Conservation (phyloP, 2,329 filamentous ascomycete genomes). For the Penicillium corylophilum region DNA sequence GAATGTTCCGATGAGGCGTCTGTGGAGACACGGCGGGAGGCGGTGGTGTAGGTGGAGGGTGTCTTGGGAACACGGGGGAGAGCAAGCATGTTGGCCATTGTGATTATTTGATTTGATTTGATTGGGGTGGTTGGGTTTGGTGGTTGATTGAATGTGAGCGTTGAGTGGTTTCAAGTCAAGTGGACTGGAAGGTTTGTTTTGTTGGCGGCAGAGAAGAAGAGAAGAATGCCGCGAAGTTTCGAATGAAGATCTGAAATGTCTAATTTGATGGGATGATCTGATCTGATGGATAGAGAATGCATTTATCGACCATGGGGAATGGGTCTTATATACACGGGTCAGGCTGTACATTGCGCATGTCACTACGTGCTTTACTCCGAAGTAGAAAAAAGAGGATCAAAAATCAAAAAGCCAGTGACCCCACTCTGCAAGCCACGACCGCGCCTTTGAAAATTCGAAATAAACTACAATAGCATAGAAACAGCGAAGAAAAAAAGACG, state of each 20-base stretch:
- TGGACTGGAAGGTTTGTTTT: neutral
- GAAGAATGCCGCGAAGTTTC: neutral
- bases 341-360: neutral
- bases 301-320: neutral
- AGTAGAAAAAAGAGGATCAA: neutral
- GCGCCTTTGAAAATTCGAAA: neutral
- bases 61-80: neutral
- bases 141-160: neutral
- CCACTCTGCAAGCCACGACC: neutral
- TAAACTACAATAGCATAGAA: neutral
- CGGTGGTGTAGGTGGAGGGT: slow-evolving; percentile 1
- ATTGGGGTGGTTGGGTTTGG: slow-evolving; percentile 1
- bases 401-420: neutral
- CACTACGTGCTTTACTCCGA: slow-evolving; percentile 1
- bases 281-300: slow-evolving; percentile 3
- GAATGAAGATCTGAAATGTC: no score
- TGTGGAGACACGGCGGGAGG: slow-evolving; percentile 9
- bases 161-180: neutral
- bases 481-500: neutral
- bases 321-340: slow-evolving; percentile 6
- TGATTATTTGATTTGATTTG: neutral
- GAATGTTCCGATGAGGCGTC: slow-evolving; percentile 24
- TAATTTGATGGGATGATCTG: neutral
- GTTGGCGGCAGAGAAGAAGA: neutral
- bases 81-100: neutral